Evolutionary conservation across 495 filamentous ascomycete species (phyloP).

Genomic region (Podospora sp.): DNA sequence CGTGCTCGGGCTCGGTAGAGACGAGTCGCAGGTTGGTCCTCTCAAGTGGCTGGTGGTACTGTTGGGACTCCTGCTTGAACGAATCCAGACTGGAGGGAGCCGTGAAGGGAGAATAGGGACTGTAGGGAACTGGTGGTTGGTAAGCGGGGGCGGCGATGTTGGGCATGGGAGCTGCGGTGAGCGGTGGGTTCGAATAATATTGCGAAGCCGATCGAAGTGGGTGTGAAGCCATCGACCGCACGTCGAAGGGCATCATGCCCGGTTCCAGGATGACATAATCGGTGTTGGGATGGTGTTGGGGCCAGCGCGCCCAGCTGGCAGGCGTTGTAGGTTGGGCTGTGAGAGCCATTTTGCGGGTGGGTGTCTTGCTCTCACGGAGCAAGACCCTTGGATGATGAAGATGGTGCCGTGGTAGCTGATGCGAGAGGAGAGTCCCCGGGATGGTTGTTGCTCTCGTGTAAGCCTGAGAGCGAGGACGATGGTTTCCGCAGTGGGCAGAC

Average conservation of each 20-base stretch:
- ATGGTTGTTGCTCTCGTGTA: background rate
- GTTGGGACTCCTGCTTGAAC: constrained; percentile 36
- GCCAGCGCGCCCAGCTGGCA: constrained; percentile 47
- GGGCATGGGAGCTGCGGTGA: constrained; percentile 40
- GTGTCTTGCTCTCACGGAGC: constrained; percentile 16
- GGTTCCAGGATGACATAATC: constrained; percentile 45
- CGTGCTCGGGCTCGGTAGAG: constrained; percentile 14
- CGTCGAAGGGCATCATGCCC: constrained; percentile 40
- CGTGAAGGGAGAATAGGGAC: constrained; percentile 38
- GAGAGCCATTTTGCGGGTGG: constrained; percentile 42
- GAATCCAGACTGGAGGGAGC: constrained; percentile 35
- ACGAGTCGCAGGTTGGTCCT: constrained; percentile 31
- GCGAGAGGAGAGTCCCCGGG: background rate
- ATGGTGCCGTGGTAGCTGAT: constrained; percentile 3
- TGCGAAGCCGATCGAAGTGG: constrained; percentile 35
- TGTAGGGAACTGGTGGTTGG: constrained; percentile 31
- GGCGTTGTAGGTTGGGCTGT: constrained; percentile 37
- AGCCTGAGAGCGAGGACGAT: background rate
- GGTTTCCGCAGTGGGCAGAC: background rate
- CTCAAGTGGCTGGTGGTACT: constrained; percentile 31
- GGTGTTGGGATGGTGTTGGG: constrained; percentile 37
- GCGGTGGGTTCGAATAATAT: constrained; percentile 40
- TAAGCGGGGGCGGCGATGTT: constrained; percentile 42
- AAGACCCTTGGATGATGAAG: constrained; percentile 15
- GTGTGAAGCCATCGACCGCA: constrained; percentile 30